A percentile compares a stretch with the other conserved stretches of the same genome.
Evolutionary conservation across 2,329 filamentous ascomycete genomes (phyloP).

Genomic region (Fulvia fulva): DNA sequence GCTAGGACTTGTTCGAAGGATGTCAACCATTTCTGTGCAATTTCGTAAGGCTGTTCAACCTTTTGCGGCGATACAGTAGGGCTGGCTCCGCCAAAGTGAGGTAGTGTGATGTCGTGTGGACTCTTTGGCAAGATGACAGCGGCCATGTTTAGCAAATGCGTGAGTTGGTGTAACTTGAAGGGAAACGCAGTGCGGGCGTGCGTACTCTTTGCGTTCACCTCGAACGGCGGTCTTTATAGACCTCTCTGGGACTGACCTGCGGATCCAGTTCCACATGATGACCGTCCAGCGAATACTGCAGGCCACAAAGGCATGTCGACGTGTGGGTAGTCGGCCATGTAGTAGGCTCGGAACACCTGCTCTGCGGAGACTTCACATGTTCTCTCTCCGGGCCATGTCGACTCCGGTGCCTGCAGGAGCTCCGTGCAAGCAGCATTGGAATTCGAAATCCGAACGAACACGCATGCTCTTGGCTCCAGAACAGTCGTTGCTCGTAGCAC

Average conservation of each 20-base stretch:
- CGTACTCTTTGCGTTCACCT: no score
- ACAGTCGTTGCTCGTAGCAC: no score
- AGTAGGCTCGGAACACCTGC: not conserved
- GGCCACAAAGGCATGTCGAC: not conserved
- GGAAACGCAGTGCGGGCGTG: no score
- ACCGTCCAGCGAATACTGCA: not conserved
- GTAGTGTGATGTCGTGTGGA: constrained; percentile 29
- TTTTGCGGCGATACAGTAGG: constrained; percentile 13
- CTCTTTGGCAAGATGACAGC: not conserved
- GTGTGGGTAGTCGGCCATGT: not conserved
- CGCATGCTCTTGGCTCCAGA: no score
- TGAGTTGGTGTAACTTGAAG: not conserved
- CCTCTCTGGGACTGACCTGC: no score
- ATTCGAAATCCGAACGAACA: no score
- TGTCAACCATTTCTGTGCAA: constrained; percentile 31
- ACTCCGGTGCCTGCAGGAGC: not conserved
- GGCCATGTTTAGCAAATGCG: not conserved
- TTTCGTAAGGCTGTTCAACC: constrained; percentile 15
- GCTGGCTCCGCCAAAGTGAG: constrained; percentile 24
- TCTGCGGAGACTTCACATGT: not conserved
- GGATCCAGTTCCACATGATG: no score
- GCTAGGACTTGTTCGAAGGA: constrained; percentile 26
- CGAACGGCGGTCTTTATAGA: no score
- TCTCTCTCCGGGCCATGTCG: constrained; percentile 3
- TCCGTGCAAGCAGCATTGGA: no score